Conservation (phyloP, 2,329 filamentous ascomycete species). For the Botrytis cinerea region DNA sequence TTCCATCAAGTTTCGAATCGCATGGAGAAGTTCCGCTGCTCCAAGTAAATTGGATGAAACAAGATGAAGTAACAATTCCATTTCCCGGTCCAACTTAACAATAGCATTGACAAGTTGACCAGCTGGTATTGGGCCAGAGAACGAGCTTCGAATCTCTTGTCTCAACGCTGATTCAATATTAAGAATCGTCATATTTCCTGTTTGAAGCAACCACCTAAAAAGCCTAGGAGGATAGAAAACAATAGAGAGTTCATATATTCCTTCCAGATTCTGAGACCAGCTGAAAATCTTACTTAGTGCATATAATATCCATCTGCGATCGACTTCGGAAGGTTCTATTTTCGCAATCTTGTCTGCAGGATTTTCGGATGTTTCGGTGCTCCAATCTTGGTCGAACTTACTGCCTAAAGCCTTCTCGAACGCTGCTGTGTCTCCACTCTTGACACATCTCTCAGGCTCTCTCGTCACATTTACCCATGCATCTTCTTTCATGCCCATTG, state of each 20-base stretch:
- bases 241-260: slow-evolving; percentile 42
- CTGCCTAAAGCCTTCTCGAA: slow-evolving; percentile 47
- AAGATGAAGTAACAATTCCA: slow-evolving; percentile 66
- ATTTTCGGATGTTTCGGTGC: slow-evolving; percentile 26
- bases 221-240: slow-evolving; percentile 51
- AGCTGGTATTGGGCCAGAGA: slow-evolving; percentile 48
- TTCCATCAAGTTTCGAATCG: slow-evolving; percentile 66
- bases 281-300: slow-evolving; percentile 52
- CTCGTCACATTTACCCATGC: slow-evolving; percentile 29
- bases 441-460: slow-evolving; percentile 43
- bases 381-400: slow-evolving; percentile 40
- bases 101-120: slow-evolving; percentile 64
- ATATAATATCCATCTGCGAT: slow-evolving; percentile 65
- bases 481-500: slow-evolving; percentile 29
- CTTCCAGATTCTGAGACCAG: slow-evolving; percentile 29
- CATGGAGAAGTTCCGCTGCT: slow-evolving; percentile 65
- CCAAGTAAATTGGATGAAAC: slow-evolving; percentile 66
- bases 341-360: slow-evolving; percentile 39
- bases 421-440: slow-evolving; percentile 42
- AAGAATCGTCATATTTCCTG: slow-evolving; percentile 60
- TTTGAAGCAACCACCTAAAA: slow-evolving; percentile 60
- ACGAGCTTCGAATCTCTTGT: slow-evolving; percentile 46
- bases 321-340: slow-evolving; percentile 53
- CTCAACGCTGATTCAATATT: slow-evolving; percentile 61
- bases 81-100: slow-evolving; percentile 65